Percentiles rank a stretch among this genome's conserved stretches.
These are phyloP conservation scores for Limtongia smithiae DNA, from an alignment of 805 yeast genomes.

Conservation along the genomic window DNA sequence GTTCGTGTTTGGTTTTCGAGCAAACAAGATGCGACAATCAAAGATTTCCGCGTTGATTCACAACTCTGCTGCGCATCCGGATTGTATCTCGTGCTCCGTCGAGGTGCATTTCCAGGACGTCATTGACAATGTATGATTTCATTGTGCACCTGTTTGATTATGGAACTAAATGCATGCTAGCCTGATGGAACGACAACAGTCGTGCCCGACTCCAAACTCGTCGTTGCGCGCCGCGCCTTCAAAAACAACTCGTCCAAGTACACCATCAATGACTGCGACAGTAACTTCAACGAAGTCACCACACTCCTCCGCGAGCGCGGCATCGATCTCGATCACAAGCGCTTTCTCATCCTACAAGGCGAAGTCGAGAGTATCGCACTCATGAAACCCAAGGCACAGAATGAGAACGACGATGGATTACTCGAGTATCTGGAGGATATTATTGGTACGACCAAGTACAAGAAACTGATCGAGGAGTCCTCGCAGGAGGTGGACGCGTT, in stretches of 20 bases:
- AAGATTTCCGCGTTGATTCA: conserved; percentile 91
- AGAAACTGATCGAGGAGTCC: conserved; percentile 66
- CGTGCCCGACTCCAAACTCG: conserved; percentile 54
- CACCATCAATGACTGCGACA: conserved; percentile 62
- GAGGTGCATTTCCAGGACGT: conserved; percentile 85
- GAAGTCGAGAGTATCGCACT: conserved; percentile 98
- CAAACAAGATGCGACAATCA: conserved; percentile 93
- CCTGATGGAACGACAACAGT: conserved; percentile 44
- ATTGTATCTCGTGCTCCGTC: conserved; percentile 74
- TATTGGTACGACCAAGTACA: conserved; percentile 88
- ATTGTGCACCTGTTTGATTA: not conserved
- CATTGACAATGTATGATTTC: conserved; percentile 49
- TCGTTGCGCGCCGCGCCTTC: conserved; percentile 77
- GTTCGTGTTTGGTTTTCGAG: conserved; percentile 95
- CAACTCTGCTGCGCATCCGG: conserved; percentile 70
- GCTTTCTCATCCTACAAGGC: conserved; percentile 93
- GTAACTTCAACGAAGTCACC: conserved; percentile 78
- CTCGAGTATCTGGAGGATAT: conserved; percentile 94
- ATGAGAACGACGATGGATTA: conserved; percentile 86
- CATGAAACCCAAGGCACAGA: conserved; percentile 96
- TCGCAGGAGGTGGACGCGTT: conserved; percentile 61
- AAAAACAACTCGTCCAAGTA: conserved; percentile 75
- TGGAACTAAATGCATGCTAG: conserved; percentile 27
- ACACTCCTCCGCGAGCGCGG: conserved; percentile 71
- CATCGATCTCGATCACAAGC: conserved; percentile 88